Conservation (phyloP, 441 rosid species). For the Adansonia madagascariensis region DNA sequence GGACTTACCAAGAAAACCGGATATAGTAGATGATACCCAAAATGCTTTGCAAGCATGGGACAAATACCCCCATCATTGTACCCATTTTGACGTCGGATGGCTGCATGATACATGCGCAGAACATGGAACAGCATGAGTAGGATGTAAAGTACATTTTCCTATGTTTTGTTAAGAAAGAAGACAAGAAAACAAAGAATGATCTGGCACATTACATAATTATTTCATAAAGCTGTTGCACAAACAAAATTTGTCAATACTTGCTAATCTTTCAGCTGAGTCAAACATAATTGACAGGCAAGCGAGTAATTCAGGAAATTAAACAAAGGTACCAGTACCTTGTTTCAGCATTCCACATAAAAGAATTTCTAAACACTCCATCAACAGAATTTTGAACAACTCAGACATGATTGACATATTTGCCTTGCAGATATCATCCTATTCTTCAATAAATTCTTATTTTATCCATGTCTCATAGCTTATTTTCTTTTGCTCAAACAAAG, state of each 20-base stretch:
- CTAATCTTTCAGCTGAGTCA: neutral
- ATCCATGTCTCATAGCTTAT: neutral
- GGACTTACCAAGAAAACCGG: conserved; percentile 89
- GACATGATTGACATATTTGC: neutral
- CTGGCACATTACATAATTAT: neutral
- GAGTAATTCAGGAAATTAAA: conserved; percentile 2
- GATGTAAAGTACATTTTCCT: neutral
- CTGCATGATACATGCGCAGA: conserved; percentile 56
- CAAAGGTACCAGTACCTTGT: neutral
- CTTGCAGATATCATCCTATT: neutral
- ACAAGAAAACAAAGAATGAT: neutral
- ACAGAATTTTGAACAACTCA: neutral
- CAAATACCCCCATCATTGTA: conserved; percentile 98
- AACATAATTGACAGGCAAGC: neutral
- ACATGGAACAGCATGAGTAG: conserved; percentile 37
- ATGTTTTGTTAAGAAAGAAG: conserved; percentile 14
- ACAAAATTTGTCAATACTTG: conserved; percentile 2
- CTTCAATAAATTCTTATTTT: neutral
- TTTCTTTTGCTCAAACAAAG: conserved; percentile 15
- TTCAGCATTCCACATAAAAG: neutral
- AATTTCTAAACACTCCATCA: conserved; percentile 5
- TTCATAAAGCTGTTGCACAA: neutral
- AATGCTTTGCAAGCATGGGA: conserved; percentile 97
- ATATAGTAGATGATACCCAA: conserved; percentile 98
- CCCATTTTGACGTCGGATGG: conserved; percentile 76